Conservation (phyloP, 75 land plant species). For the Cryptomeria japonica region DNA sequence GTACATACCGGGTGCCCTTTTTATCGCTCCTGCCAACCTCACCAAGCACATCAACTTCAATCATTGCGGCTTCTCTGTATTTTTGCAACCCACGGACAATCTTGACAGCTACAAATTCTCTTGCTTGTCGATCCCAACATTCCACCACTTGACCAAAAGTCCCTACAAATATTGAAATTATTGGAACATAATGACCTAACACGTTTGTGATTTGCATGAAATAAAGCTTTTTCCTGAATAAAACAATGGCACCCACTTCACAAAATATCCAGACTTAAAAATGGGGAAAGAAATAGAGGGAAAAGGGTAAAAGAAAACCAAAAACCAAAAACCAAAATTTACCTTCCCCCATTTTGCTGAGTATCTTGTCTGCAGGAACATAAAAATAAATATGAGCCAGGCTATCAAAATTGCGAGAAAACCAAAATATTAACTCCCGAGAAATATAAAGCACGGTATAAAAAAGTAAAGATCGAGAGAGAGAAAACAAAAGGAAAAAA, state of each 20-base stretch:
- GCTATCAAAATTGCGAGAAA: background rate
- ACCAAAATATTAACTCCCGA: no score
- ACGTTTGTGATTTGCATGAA: background rate
- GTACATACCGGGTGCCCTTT: conserved; percentile 66
- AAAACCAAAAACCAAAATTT: conserved; percentile 1
- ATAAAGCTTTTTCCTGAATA: no score
- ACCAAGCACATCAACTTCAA: conserved; percentile 79
- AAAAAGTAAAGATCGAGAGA: background rate
- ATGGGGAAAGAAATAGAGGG: background rate
- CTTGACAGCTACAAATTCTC: conserved; percentile 78
- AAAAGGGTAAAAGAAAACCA: background rate
- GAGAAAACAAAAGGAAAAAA: background rate
- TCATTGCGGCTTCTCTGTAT: conserved; percentile 90
- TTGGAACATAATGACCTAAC: background rate
- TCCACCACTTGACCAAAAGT: conserved; percentile 91
- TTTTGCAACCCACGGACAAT: conserved; percentile 66
- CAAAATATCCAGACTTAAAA: background rate
- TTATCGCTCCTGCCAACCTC: conserved; percentile 59
- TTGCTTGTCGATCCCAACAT: conserved; percentile 66
- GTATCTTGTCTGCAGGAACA: conserved; percentile 64
- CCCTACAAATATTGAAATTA: conserved; percentile 29
- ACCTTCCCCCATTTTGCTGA: conserved; percentile 99
- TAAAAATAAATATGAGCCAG: background rate
- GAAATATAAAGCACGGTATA: background rate
- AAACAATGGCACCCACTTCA: no score